phyloP scores from a whole-genome alignment of 2,329 filamentous ascomycete genomes.

The Colletotrichum spaethianum region DNA sequence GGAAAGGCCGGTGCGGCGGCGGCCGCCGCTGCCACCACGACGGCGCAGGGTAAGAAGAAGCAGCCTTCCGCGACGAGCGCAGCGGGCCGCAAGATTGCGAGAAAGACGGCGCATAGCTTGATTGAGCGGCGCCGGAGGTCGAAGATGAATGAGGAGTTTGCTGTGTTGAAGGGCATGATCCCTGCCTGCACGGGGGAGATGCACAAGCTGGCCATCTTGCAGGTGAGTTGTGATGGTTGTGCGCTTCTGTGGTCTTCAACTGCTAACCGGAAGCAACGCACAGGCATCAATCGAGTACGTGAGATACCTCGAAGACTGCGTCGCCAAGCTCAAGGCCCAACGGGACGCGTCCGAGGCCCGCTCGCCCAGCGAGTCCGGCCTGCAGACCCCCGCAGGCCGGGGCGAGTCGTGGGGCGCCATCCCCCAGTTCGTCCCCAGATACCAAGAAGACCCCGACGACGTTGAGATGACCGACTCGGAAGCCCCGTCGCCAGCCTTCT shows the following conservation, averaged over 20 bases:
- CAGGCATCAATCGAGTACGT: slow-evolving; percentile 97
- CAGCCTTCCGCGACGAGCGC: slow-evolving; percentile 82
- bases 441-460: slow-evolving; percentile 59
- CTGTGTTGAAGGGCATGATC: slow-evolving; percentile 93
- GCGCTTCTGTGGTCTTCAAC: not conserved
- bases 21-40: slow-evolving; percentile 43
- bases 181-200: slow-evolving; percentile 97
- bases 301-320: slow-evolving; percentile 91
- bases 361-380: slow-evolving; percentile 47
- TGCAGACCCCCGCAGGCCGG: slow-evolving; percentile 47
- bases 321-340: slow-evolving; percentile 81
- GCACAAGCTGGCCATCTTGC: slow-evolving; percentile 96
- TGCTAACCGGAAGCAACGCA: not conserved
- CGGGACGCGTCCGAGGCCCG: slow-evolving; percentile 50
- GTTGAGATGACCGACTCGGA: slow-evolving; percentile 73
- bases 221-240: slow-evolving; percentile 71
- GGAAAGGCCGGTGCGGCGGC: slow-evolving; percentile 35
- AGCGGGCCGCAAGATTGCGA: slow-evolving; percentile 92
- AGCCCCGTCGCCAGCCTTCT: slow-evolving; percentile 63
- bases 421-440: slow-evolving; percentile 49
- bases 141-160: slow-evolving; percentile 99
- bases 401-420: slow-evolving; percentile 47
- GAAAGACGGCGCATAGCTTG: slow-evolving; percentile 95
- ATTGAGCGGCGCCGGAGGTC: slow-evolving; percentile 91
- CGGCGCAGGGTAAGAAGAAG: slow-evolving; percentile 75